Conservation (phyloP, 2,329 filamentous ascomycete genomes). For the Hypoxylon rubiginosum region DNA sequence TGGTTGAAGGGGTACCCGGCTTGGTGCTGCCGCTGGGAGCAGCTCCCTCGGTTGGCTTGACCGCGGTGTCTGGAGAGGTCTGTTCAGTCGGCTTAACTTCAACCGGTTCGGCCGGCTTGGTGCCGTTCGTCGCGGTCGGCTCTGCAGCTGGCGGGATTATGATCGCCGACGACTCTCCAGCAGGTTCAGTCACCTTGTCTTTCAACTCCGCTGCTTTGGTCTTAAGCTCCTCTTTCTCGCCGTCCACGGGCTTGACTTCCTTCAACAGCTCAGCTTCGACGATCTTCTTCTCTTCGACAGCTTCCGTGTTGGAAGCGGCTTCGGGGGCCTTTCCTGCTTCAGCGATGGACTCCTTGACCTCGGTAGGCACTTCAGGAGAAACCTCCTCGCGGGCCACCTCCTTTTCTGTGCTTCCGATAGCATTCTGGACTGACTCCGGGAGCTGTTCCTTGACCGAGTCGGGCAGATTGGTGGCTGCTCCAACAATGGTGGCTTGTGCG, state of each 20-base stretch:
- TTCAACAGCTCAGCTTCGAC: conserved; percentile 81
- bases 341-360: conserved; percentile 70
- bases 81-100: conserved; percentile 45
- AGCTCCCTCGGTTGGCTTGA: conserved; percentile 40
- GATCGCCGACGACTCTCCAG: conserved; percentile 38
- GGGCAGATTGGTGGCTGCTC: conserved; percentile 62
- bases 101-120: conserved; percentile 37
- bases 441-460: conserved; percentile 66
- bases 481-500: conserved; percentile 46
- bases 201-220: conserved; percentile 35
- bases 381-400: conserved; percentile 60
- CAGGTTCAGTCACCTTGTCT: conserved; percentile 28
- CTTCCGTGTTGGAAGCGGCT: conserved; percentile 75
- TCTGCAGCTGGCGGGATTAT: conserved; percentile 42
- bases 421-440: conserved; percentile 64
- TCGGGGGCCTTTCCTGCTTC: conserved; percentile 75
- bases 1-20: conserved; percentile 53
- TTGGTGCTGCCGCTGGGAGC: conserved; percentile 47
- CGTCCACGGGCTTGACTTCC: conserved; percentile 65
- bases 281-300: conserved; percentile 80
- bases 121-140: conserved; percentile 37
- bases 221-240: conserved; percentile 36
- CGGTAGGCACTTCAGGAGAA: conserved; percentile 65
- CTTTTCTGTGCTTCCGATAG: conserved; percentile 60
- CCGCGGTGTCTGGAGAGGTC: conserved; percentile 34